Conservation (phyloP, 768 basidiomycete genomes). For the Cyclocybe aegerita region DNA sequence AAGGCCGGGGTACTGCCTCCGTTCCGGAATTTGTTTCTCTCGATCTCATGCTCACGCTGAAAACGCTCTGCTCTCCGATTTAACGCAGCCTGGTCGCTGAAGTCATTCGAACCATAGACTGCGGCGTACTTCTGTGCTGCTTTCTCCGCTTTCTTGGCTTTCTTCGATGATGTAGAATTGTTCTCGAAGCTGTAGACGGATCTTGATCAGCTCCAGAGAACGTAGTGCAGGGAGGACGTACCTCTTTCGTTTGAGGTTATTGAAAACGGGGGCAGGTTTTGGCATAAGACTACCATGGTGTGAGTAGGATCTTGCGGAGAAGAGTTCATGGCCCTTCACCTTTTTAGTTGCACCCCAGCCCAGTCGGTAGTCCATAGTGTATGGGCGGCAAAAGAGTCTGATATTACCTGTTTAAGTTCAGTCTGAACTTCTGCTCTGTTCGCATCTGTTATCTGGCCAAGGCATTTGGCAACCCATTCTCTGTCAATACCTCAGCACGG, state of each 20-base stretch:
- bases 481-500: constrained; percentile 41
- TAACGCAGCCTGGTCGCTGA: constrained; percentile 67
- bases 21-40: constrained; percentile 51
- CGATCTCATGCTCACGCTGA: constrained; percentile 85
- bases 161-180: constrained; percentile 16
- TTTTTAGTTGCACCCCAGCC: constrained; percentile 82
- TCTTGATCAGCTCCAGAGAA: constrained; percentile 18
- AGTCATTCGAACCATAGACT: constrained; percentile 41
- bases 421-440: constrained; percentile 88
- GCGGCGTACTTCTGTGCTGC: constrained; percentile 43
- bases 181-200: constrained; percentile 24
- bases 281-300: constrained; percentile 49
- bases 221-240: constrained; percentile 28
- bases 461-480: constrained; percentile 93
- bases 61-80: constrained; percentile 86
- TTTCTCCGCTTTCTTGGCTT: constrained; percentile 65
- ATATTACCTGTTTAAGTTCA: constrained; percentile 96
- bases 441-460: constrained; percentile 86
- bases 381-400: constrained; percentile 83
- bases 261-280: constrained; percentile 53
- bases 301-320: constrained; percentile 14
- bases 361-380: constrained; percentile 94
- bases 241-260: constrained; percentile 70
- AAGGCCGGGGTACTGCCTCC: constrained; percentile 27
- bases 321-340: constrained; percentile 44